Conservation (phyloP, 164 flowering plant species). For the Euptelea pleiosperma region DNA sequence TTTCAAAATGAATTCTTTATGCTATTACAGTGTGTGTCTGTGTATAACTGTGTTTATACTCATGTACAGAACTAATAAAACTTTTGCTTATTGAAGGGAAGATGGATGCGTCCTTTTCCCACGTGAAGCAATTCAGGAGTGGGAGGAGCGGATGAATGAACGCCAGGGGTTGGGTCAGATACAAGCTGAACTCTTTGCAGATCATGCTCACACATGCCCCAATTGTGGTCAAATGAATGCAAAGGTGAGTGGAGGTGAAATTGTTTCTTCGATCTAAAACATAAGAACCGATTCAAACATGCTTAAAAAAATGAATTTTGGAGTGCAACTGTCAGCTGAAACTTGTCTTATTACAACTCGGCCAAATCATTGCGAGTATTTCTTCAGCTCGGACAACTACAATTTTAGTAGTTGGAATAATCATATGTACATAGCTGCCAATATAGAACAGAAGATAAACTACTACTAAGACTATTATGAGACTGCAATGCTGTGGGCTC, state of each 20-base stretch:
- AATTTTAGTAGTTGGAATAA: too few species aligned
- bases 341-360: too few species aligned
- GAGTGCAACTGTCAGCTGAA: too few species aligned
- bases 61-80: conserved; percentile 8
- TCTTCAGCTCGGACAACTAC: too few species aligned
- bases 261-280: neutral
- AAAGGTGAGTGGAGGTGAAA: conserved; percentile 47
- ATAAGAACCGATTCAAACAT: neutral
- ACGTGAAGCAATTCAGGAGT: conserved; percentile 40
- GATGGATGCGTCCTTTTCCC: conserved; percentile 68
- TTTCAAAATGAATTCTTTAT: neutral
- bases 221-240: conserved; percentile 69
- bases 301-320: neutral
- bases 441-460: too few species aligned
- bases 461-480: too few species aligned
- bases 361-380: too few species aligned
- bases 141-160: conserved; percentile 54
- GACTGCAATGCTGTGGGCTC: too few species aligned
- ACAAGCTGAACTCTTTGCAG: conserved; percentile 39
- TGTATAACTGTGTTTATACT: neutral
- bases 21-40: too few species aligned
- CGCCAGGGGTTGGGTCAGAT: conserved; percentile 53
- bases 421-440: too few species aligned
- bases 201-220: conserved; percentile 53
- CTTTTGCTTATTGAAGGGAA: conserved; percentile 32